Evolutionary conservation across 768 basidiomycete species (phyloP).

Genomic region (Rhodotorula babjevae): DNA sequence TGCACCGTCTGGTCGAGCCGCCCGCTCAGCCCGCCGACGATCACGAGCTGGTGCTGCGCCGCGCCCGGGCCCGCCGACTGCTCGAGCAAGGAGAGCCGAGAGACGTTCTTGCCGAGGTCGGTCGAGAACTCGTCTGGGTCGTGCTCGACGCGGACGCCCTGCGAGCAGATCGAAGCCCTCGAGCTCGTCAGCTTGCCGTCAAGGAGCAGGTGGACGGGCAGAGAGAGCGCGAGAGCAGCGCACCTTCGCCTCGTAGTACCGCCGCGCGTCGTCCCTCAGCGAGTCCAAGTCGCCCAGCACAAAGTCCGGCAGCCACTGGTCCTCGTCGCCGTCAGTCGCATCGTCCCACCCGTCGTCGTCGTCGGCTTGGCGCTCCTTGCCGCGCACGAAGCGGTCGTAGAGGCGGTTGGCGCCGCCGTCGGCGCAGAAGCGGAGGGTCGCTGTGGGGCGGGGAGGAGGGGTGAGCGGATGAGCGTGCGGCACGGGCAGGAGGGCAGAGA

Average conservation of each 20-base stretch:
- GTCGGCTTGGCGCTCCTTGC: conserved; percentile 2
- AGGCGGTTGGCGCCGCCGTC: conserved; percentile 86
- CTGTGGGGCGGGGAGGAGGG: conserved; percentile 51
- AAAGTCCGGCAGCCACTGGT: conserved; percentile 75
- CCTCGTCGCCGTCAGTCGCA: not conserved
- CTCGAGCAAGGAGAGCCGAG: conserved; percentile 61
- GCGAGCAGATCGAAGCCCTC: too few species aligned
- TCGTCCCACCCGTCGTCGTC: not conserved
- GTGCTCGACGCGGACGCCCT: conserved; percentile 65
- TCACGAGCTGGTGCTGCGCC: conserved; percentile 57
- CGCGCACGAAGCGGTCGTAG: conserved; percentile 55
- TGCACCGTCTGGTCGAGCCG: conserved; percentile 92
- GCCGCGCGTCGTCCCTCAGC: conserved; percentile 64
- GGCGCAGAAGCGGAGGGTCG: conserved; percentile 55
- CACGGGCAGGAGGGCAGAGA: conserved; percentile 44
- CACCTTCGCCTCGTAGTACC: conserved; percentile 63
- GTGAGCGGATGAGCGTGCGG: conserved; percentile 35
- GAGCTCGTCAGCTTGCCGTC: too few species aligned
- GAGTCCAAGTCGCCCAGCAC: conserved; percentile 96
- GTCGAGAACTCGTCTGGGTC: conserved; percentile 79
- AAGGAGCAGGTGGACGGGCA: too few species aligned
- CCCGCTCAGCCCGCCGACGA: conserved; percentile 84
- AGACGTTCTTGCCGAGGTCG: conserved; percentile 89
- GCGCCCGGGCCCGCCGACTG: not conserved
- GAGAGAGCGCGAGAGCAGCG: conserved; percentile 27